Conservation (phyloP, 2,329 filamentous ascomycete genomes). For the Coniochaeta sp. region DNA sequence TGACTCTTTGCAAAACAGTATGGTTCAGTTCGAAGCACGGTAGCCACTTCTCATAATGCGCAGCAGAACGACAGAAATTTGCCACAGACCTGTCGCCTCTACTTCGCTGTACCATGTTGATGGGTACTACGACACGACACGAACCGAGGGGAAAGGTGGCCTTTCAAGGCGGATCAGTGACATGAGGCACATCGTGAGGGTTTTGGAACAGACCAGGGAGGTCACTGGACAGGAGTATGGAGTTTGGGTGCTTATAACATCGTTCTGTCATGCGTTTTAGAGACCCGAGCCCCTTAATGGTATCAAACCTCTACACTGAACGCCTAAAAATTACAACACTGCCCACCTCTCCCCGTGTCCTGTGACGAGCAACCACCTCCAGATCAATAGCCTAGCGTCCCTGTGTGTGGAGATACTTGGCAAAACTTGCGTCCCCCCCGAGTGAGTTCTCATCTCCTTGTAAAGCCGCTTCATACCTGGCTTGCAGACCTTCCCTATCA, state of each 20-base stretch:
- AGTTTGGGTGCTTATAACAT: neutral
- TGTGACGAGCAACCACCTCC: conserved; percentile 11
- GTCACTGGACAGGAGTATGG: neutral
- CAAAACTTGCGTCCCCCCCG: conserved; percentile 51
- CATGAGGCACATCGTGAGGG: no score
- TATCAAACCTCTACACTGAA: conserved; percentile 4
- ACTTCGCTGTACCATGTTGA: neutral
- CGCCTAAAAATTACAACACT: neutral
- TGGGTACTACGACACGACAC: neutral
- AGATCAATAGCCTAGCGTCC: conserved; percentile 11
- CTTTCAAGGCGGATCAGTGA: neutral
- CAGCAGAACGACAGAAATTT: neutral
- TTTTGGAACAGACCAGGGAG: neutral
- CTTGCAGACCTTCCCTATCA: conserved; percentile 59
- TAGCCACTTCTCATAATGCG: conserved; percentile 30
- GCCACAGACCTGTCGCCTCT: neutral
- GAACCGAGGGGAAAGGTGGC: neutral
- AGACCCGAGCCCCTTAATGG: conserved; percentile 3
- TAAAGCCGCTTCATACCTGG: conserved; percentile 71
- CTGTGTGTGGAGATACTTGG: conserved; percentile 48
- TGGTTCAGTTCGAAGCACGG: conserved; percentile 97
- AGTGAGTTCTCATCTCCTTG: conserved; percentile 45
- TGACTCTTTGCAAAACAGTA: conserved; percentile 46
- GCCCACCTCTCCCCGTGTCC: neutral
- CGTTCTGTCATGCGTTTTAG: neutral